Conservation (phyloP, 169 alveolate species). For the Miamiensis avidus region DNA sequence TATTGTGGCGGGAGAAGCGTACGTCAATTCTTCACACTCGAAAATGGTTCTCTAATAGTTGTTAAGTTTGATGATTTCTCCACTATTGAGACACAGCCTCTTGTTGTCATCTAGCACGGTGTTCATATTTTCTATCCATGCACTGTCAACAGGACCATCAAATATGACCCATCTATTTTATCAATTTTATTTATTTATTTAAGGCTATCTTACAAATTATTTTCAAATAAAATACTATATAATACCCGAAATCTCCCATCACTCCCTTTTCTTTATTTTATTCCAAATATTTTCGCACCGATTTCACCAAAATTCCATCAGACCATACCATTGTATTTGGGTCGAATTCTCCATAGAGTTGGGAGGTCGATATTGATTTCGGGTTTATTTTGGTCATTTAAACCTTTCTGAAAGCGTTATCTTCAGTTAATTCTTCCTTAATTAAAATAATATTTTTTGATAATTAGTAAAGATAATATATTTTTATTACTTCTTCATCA, state of each 20-base stretch:
- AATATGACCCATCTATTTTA: constrained; percentile 60
- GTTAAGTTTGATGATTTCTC: constrained; percentile 60
- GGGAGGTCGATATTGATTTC: constrained; percentile 2
- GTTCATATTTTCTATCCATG: constrained; percentile 75
- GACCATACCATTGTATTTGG: constrained; percentile 31
- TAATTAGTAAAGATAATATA: too few species aligned
- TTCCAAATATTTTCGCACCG: constrained; percentile 41
- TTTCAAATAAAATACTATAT: not conserved
- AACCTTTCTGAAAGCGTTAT: not conserved
- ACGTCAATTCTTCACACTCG: constrained; percentile 59
- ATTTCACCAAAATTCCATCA: constrained; percentile 28
- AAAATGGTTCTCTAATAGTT: constrained; percentile 56
- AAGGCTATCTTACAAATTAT: not conserved
- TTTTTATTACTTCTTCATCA: not conserved
- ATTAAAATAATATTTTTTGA: too few species aligned
- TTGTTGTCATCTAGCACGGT: constrained; percentile 74
- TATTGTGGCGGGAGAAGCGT: constrained; percentile 78
- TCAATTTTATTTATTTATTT: too few species aligned
- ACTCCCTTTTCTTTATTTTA: not conserved
- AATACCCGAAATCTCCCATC: not conserved
- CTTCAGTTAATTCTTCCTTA: not conserved
- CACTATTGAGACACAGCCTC: constrained; percentile 60
- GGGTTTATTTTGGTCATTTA: constrained; percentile 18
- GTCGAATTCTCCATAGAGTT: constrained; percentile 34
- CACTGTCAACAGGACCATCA: constrained; percentile 78